Base-by-base conservation (phyloP, 2,329 filamentous ascomycete species). In the Bipolaris oryzae region DNA sequence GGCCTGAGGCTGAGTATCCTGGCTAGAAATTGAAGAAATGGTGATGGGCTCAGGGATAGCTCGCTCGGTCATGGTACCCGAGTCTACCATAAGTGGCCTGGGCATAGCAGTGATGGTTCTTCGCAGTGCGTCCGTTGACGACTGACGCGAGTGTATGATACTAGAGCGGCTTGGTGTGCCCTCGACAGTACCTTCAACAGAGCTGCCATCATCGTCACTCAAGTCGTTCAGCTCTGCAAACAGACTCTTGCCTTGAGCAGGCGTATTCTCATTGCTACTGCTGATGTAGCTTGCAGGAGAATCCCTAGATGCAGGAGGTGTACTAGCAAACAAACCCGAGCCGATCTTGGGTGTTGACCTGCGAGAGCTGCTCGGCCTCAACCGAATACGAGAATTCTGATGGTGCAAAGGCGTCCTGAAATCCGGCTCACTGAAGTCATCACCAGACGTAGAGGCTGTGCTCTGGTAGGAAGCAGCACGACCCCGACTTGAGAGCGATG, bases 141-240 rank as follows among this genome's bases (percentile, higher is more conserved):
- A 71, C 7, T 75, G 70, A 7, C 64, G 69, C 34, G 73, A 76
- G 10, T 67, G 51, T 13, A 75, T 38, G 9, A 73, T 42, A 52
- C 63, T 72, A 1, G 72, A 73, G 48, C 71, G 68, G 54, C 69
- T 74, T 37, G 74, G 73, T 28, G 74, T 74, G 38, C 73, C 71
- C 44, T 77, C 72, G 11, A 62, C 62, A 61, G 74, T 74, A 37
- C 73, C 71, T 45, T 77, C 72, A 10, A 62, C 62, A 62, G 69
- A 66, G 53, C 72, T 74, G 38, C 67, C 69, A 34, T 73, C 80
- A 23, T 89, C 88, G 60, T 89, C 88, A 54, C 87, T 89, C 41
- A 97, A 80, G 63, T 92, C 91, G 50, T 90, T 91, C 39, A 99
- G 84, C 76, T 99, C 95, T 38, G 92, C 92, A 73, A 95, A 96